phyloP scores from a whole-genome alignment of 2,329 filamentous ascomycete species.

The Aspergillus unguis region DNA sequence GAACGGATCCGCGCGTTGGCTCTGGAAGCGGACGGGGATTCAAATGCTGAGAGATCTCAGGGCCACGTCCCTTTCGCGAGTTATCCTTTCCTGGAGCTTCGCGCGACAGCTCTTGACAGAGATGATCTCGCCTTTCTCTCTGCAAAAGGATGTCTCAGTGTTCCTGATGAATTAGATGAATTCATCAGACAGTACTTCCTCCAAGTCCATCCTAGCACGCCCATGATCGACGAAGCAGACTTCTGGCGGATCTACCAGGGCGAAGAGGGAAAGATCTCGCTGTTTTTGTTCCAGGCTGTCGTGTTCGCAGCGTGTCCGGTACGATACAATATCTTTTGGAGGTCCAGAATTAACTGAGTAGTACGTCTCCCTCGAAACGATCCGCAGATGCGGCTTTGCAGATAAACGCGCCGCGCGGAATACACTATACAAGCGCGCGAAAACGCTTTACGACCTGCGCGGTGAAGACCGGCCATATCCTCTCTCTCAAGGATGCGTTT shows the following conservation, averaged over 20 bases:
- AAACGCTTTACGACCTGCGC: constrained; percentile 35
- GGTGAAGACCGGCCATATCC: constrained; percentile 23
- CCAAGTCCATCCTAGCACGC: constrained; percentile 29
- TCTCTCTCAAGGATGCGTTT: constrained; percentile 30
- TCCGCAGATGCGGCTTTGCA: constrained; percentile 40
- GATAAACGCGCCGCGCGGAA: constrained; percentile 46
- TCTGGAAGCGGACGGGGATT: constrained; percentile 1
- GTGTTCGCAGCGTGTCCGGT: constrained; percentile 34
- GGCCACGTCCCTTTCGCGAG: constrained; percentile 12
- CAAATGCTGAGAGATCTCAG: background rate
- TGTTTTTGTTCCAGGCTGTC: constrained; percentile 32
- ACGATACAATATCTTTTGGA: too few species aligned
- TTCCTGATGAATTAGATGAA: constrained; percentile 45
- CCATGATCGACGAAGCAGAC: constrained; percentile 40
- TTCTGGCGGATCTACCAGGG: constrained; percentile 39
- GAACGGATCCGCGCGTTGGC: constrained; percentile 9
- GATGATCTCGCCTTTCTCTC: constrained; percentile 50
- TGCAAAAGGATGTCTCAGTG: constrained; percentile 46
- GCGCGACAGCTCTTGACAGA: constrained; percentile 22
- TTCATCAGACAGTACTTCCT: constrained; percentile 44
- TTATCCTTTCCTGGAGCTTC: constrained; percentile 23
- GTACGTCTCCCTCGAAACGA: constrained; percentile 47
- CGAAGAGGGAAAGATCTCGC: constrained; percentile 20
- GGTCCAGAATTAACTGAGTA: constrained; percentile 19
- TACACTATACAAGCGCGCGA: constrained; percentile 45